Evolutionary conservation across 176 grass and related monocot genomes (phyloP), one percentile per base, ranked within the genome.

Genomic region (Paspalum notatum): DNA sequence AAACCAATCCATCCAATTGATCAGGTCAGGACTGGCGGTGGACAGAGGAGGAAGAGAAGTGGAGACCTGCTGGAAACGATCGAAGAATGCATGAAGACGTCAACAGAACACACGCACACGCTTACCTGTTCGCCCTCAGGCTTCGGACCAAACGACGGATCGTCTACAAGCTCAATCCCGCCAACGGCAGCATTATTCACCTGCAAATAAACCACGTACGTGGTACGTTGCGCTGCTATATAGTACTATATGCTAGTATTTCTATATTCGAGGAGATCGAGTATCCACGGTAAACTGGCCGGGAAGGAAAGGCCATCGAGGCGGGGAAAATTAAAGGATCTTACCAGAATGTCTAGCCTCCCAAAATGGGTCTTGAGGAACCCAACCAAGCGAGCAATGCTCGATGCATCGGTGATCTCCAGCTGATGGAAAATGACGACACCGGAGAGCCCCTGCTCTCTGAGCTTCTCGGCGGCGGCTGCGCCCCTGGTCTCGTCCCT

Each of bases 381-480:
- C 41, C 4, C 63, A n/a, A 38, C 63, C 63, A 66, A 6, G 17
- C 17, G 38, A 66, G 63, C 63, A 0, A 66, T 66, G 37, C 63
- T 42, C 27, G 4, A 9, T n/a, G 39, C 63, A 12, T 66, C 39
- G 0, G 37, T 42, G 17, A 66, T 16, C 0, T 66, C 37, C 15
- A 66, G 62, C 38, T 66, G 38, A 37, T 66, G 62, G 17, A 66
- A 66, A 15, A 66, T 9, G n/a, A n/a, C n/a, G 38, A 66, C 15
- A n/a, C n/a, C 8, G 8, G 63, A 12, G 39, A 42, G 8, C 38
- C 63, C 38, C 5, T 16, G 38, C 10, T 42, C 38, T n/a, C 18
- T 66, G 63, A 66, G 63, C 17, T 66, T 66, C 38, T n/a, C 17
- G 63, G 42, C 63, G 63, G 63, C 63, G 63, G 63, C 38, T 66